These are phyloP conservation scores for Termitomyces sp. DNA, from an alignment of 768 basidiomycete species.

Conservation along the genomic window DNA sequence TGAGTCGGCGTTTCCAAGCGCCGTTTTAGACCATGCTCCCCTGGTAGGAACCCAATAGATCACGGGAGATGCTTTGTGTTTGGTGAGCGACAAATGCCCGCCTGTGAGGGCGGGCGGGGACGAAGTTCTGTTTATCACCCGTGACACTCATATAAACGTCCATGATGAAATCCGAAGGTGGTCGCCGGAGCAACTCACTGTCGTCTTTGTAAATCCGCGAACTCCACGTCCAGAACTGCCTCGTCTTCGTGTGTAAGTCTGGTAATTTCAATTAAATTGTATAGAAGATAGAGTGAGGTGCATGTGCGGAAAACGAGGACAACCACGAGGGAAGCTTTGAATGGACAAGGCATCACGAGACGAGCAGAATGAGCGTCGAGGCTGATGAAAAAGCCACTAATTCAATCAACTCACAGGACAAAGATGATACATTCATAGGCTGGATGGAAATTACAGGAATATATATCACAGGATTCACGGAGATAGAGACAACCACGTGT, in stretches of 20 bases:
- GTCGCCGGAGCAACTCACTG: conserved; percentile 18
- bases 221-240: not conserved
- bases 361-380: not conserved
- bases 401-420: not conserved
- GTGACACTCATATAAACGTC: conserved; percentile 32
- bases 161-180: conserved; percentile 26
- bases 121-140: conserved; percentile 17
- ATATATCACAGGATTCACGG: not conserved
- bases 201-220: conserved; percentile 12
- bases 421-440: too few relatives aligned
- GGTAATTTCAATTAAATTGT: not conserved
- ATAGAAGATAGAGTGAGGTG: conserved; percentile 4
- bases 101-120: too few relatives aligned
- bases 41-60: too few relatives aligned
- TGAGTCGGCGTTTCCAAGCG: too few relatives aligned
- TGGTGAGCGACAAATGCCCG: too few relatives aligned
- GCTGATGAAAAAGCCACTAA: not conserved
- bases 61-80: too few relatives aligned
- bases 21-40: too few relatives aligned
- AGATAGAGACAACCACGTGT: not conserved
- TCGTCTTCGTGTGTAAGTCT: not conserved
- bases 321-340: not conserved
- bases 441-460: not conserved
- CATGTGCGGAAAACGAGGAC: not conserved
- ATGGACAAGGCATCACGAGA: not conserved